phyloP scores from a whole-genome alignment of 2,329 filamentous ascomycete species.

The Penicillium sp. region DNA sequence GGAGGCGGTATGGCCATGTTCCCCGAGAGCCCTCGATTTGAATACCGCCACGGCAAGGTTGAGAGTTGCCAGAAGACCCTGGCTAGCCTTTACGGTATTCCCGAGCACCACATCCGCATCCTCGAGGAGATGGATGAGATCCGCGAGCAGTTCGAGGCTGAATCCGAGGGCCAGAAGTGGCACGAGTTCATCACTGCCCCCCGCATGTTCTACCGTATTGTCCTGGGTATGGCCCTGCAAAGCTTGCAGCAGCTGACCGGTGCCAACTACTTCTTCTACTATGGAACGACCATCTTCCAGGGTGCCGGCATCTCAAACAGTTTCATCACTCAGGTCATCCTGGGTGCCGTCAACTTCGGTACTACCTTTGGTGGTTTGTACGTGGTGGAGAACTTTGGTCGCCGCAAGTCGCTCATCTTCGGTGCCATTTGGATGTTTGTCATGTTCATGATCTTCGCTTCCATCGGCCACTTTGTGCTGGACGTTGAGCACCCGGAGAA shows the following conservation, averaged over 20 bases:
- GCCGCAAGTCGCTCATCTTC: slow-evolving; percentile 65
- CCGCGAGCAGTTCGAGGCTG: slow-evolving; percentile 56
- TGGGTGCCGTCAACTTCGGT: slow-evolving; percentile 65
- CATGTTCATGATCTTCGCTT: slow-evolving; percentile 65
- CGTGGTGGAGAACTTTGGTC: slow-evolving; percentile 67
- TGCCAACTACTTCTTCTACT: slow-evolving; percentile 56
- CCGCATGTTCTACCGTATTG: slow-evolving; percentile 46
- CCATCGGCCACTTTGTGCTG: slow-evolving; percentile 51
- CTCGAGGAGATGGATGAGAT: slow-evolving; percentile 57
- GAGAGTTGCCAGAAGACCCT: slow-evolving; percentile 55
- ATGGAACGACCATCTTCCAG: slow-evolving; percentile 54
- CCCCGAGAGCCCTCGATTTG: slow-evolving; percentile 58
- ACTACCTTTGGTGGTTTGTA: slow-evolving; percentile 67
- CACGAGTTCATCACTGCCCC: slow-evolving; percentile 47
- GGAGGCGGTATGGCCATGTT: slow-evolving; percentile 57
- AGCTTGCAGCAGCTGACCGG: slow-evolving; percentile 47
- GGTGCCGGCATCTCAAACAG: slow-evolving; percentile 65
- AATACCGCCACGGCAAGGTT: slow-evolving; percentile 55
- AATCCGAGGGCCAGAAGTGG: slow-evolving; percentile 43
- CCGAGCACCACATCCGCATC: slow-evolving; percentile 55
- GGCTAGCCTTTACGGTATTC: slow-evolving; percentile 55
- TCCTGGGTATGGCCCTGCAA: slow-evolving; percentile 45
- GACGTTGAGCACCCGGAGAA: slow-evolving; percentile 41
- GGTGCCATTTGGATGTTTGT: slow-evolving; percentile 66
- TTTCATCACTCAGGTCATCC: slow-evolving; percentile 64